Evolutionary conservation across 2,329 filamentous ascomycete genomes (phyloP).

Genomic region (Clarireedia monteithiana): DNA sequence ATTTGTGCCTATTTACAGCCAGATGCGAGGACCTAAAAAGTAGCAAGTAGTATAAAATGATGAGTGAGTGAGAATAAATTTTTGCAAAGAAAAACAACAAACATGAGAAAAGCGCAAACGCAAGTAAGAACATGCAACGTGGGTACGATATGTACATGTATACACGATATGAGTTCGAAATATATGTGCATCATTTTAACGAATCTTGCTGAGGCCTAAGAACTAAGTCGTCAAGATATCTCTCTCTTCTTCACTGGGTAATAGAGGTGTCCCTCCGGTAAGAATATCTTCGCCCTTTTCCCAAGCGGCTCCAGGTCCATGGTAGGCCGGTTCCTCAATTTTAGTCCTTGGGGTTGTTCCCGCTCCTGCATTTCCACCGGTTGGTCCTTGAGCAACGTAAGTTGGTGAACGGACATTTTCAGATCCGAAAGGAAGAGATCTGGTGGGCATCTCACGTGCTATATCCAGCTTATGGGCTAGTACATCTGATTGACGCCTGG

Average conservation of each 20-base stretch:
- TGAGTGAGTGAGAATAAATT: too few relatives aligned
- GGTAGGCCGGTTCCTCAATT: constrained; percentile 40
- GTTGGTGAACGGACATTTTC: constrained; percentile 39
- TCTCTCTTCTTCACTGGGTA: constrained; percentile 27
- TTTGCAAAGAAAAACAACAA: too few relatives aligned
- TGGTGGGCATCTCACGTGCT: constrained; percentile 37
- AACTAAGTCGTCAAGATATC: constrained; percentile 31
- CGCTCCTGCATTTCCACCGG: constrained; percentile 10
- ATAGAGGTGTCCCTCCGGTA: constrained; percentile 31
- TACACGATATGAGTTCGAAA: neutral
- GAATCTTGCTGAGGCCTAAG: constrained; percentile 35
- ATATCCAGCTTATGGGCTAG: constrained; percentile 46
- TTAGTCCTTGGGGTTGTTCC: constrained; percentile 17
- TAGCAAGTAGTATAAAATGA: too few relatives aligned
- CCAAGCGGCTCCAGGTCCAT: constrained; percentile 42
- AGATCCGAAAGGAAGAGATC: constrained; percentile 46
- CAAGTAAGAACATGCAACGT: neutral
- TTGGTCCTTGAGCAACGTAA: constrained; percentile 35
- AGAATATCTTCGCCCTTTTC: constrained; percentile 42
- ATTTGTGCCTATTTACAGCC: too few relatives aligned
- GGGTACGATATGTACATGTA: neutral
- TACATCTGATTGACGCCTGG: constrained; percentile 55
- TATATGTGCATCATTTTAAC: constrained; percentile 1
- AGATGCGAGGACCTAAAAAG: too few relatives aligned
- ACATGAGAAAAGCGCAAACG: neutral